Conservation (phyloP, 2,329 filamentous ascomycete genomes). For the Aureobasidium sp. region DNA sequence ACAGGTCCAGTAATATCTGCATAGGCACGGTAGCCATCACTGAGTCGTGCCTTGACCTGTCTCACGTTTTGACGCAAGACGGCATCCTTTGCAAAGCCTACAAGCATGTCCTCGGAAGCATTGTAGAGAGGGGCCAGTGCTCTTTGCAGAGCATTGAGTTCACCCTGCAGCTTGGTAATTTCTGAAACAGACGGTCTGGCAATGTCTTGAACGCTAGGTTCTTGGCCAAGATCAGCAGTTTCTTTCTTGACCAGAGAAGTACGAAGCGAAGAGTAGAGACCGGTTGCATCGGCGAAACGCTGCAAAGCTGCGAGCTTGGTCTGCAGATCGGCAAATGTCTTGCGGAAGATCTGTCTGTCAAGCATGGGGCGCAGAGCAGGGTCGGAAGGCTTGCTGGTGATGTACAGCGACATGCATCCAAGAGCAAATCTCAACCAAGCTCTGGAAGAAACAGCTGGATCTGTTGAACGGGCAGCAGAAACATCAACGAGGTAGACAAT, state of each 20-base stretch:
- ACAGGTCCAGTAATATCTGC: slow-evolving; percentile 77
- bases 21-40: slow-evolving; percentile 66
- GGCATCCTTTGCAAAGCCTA: slow-evolving; percentile 10
- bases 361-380: slow-evolving; percentile 59
- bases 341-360: slow-evolving; percentile 53
- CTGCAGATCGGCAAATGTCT: slow-evolving; percentile 50
- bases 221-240: slow-evolving; percentile 53
- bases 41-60: slow-evolving; percentile 64
- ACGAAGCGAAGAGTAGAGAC: slow-evolving; percentile 61
- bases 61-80: slow-evolving; percentile 28
- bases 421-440: slow-evolving; percentile 73
- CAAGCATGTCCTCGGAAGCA: not conserved
- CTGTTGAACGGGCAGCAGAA: not conserved
- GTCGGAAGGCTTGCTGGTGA: slow-evolving; percentile 82
- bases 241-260: slow-evolving; percentile 50
- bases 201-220: slow-evolving; percentile 60
- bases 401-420: slow-evolving; percentile 68
- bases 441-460: not conserved
- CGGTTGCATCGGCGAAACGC: slow-evolving; percentile 64
- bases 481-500: slow-evolving; percentile 1
- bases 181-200: slow-evolving; percentile 65
- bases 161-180: slow-evolving; percentile 66
- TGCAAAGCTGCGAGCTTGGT: slow-evolving; percentile 54
- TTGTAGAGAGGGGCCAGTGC: slow-evolving; percentile 11
- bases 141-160: slow-evolving; percentile 49